Evolutionary conservation across 163 green algal genomes (phyloP).

Genomic region (Scenedesmus sp.): DNA sequence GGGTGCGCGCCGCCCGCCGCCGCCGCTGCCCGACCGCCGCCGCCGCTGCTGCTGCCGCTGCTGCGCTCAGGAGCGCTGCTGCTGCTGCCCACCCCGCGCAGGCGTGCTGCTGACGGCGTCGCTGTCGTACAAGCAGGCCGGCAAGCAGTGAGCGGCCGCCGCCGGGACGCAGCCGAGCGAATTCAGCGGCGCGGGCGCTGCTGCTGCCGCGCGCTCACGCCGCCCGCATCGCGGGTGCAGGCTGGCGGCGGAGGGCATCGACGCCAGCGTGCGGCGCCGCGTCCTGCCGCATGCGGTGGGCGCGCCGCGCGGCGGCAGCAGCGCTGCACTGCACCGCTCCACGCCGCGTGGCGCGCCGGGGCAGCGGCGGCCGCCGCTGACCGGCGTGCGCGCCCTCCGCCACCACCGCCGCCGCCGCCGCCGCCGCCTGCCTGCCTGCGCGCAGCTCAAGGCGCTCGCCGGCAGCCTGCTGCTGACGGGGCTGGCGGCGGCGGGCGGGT

Average conservation of each 20-base stretch:
- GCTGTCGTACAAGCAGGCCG: constrained; percentile 33
- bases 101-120: constrained; percentile 15
- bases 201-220: neutral
- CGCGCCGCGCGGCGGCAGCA: neutral
- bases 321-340: neutral
- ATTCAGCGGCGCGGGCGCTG: constrained; percentile 2
- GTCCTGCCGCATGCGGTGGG: constrained; percentile 35
- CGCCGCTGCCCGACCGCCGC: neutral
- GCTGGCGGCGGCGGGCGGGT: constrained; percentile 25
- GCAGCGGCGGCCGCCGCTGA: neutral
- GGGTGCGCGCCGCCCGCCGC: neutral
- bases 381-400: neutral
- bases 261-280: constrained; percentile 9
- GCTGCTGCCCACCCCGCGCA: no score
- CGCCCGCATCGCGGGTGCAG: neutral
- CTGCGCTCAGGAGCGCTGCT: no score
- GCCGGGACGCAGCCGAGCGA: constrained; percentile 19
- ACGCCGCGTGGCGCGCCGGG: neutral
- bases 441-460: constrained; percentile 29
- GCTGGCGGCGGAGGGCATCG: constrained; percentile 31
- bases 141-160: constrained; percentile 35
- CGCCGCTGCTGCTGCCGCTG: neutral
- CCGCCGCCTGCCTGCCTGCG: neutral
- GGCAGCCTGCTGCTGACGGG: constrained; percentile 35
- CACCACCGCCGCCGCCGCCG: neutral